phyloP scores from a whole-genome alignment of 2,329 filamentous ascomycete species.

The Alternaria rosae region DNA sequence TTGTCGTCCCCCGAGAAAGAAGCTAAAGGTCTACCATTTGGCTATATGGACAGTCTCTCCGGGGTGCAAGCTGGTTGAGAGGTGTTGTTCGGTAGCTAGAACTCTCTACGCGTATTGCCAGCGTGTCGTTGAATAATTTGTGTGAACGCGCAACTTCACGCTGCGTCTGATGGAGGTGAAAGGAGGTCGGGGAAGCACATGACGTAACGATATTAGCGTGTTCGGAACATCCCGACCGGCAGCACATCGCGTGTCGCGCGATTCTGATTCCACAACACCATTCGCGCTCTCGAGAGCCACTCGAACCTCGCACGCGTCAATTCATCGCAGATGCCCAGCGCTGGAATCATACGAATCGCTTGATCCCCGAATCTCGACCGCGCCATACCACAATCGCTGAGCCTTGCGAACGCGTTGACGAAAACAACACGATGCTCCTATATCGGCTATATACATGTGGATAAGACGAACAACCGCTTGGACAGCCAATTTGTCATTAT shows the following conservation, averaged over 20 bases:
- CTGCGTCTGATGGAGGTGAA: background rate
- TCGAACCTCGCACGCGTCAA: background rate
- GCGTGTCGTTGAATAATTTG: background rate
- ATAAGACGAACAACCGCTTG: background rate
- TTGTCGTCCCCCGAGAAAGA: background rate
- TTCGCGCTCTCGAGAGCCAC: background rate
- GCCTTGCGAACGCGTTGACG: background rate
- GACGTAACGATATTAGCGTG: background rate
- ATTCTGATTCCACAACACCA: background rate
- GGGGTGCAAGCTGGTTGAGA: background rate
- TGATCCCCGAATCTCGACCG: background rate
- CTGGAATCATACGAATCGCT: background rate
- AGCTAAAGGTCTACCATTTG: background rate
- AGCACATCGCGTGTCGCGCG: background rate
- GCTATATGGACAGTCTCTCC: background rate
- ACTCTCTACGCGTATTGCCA: background rate
- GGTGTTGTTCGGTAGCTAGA: background rate
- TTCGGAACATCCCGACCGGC: background rate
- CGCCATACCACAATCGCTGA: background rate
- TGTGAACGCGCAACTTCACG: background rate
- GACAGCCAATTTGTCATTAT: background rate
- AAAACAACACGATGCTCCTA: background rate
- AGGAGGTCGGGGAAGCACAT: background rate
- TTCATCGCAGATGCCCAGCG: background rate
- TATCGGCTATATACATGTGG: background rate